Evolutionary conservation across 306 rosid genomes (phyloP), one percentile per base, ranked within the genome.

Genomic region (Sicyos edulis): DNA sequence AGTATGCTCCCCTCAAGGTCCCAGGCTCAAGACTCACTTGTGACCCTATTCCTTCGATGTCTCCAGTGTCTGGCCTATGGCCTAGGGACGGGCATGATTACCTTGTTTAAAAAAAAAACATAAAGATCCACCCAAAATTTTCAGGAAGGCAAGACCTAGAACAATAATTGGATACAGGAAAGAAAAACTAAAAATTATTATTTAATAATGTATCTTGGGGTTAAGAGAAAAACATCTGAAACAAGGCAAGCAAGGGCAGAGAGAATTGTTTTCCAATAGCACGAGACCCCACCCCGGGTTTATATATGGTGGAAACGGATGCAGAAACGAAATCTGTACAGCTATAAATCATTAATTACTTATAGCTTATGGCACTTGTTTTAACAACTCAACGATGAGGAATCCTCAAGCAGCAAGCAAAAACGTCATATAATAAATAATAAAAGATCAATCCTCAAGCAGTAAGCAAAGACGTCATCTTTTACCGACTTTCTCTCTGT

Each of bases 351-450:
- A 17, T 19, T 9, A 44, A 65, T 49, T 10, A 67, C 42, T 67
- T 62, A n/a, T 10, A 61, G 68, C 17, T 6, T n/a, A 61, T 14
- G 68, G 65, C n/a, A 24, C 65, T 24, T 21, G 37, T 5, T 11
- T 60, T 26, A 32, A 32, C 21, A 61, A 26, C 13, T 62, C 12
- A 32, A 20, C 13, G 2, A 15, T 14, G 10, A 62, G 22, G 69
- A 15, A 62, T 26, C 57, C 73, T 26, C 2, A 50, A 68, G 73
- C 58, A 68, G 37, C 14, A 29, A 45, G 73, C 44, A 69, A 45
- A 69, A 47, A 24, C 26, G 7, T 13, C 45, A 60, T 32, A 16
- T 62, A 50, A 34, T 34, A 62, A 62, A 16, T 20, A 62, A 32
- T 62, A 15, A 34, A 62, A 20, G 37, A 26, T 22, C 8, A 50